Conservation (phyloP, 2,329 filamentous ascomycete species). For the Aspergillus sp. region DNA sequence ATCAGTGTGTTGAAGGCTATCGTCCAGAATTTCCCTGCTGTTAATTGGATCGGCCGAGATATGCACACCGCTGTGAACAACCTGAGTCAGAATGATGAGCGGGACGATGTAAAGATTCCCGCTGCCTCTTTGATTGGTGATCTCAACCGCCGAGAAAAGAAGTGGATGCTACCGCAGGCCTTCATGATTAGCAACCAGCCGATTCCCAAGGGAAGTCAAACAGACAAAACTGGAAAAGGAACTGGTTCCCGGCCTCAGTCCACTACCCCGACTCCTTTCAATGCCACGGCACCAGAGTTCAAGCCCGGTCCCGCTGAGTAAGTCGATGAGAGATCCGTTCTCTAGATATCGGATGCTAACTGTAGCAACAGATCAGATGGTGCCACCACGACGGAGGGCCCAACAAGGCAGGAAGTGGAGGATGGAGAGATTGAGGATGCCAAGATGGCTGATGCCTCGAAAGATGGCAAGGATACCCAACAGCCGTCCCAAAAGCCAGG, state of each 20-base stretch:
- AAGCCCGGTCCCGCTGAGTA: conserved; percentile 37
- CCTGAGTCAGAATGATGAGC: conserved; percentile 45
- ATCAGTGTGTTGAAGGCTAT: conserved; percentile 84
- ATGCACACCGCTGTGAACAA: conserved; percentile 45
- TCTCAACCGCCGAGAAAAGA: conserved; percentile 49
- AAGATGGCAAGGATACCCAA: conserved; percentile 8
- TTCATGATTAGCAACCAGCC: conserved; percentile 41
- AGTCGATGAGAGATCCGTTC: conserved; percentile 23
- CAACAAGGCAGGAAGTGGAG: conserved; percentile 40
- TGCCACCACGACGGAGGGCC: conserved; percentile 21
- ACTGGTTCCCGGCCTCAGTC: conserved; percentile 29
- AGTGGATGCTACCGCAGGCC: conserved; percentile 50
- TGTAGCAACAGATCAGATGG: conserved; percentile 28
- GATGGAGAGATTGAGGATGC: conserved; percentile 50
- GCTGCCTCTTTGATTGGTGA: conserved; percentile 51
- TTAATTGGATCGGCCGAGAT: conserved; percentile 77
- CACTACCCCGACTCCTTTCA: conserved; percentile 37
- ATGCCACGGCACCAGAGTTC: conserved; percentile 44
- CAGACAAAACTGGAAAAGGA: conserved; percentile 29
- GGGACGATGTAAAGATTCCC: conserved; percentile 52
- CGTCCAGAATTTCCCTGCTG: conserved; percentile 78
- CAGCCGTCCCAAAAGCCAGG: conserved; percentile 14
- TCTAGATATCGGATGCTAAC: neutral
- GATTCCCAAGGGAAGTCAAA: conserved; percentile 13
- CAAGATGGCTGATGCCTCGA: conserved; percentile 39